phyloP scores from a whole-genome alignment of 257 asterid species.

The Solanum raphanifolium region DNA sequence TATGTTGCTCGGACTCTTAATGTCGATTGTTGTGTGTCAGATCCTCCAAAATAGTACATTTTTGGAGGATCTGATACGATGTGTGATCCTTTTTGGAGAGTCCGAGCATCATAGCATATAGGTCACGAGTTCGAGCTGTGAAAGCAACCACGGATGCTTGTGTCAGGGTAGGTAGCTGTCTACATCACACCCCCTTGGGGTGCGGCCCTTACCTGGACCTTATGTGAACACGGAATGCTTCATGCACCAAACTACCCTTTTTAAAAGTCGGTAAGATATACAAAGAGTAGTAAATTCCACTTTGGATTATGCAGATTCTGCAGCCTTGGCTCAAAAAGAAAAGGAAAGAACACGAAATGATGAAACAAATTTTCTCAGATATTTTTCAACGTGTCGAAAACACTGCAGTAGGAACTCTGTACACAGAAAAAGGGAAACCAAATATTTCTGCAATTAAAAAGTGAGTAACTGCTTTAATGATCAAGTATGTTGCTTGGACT shows the following conservation, averaged over 20 bases:
- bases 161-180: background rate
- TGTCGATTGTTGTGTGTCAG: background rate
- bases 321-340: slow-evolving; percentile 51
- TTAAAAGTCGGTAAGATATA: background rate
- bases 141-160: background rate
- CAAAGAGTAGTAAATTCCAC: background rate
- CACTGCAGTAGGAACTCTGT: slow-evolving; percentile 27
- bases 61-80: background rate
- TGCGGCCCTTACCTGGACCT: background rate
- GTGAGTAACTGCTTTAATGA: background rate
- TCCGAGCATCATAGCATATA: background rate
- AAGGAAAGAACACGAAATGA: slow-evolving; percentile 43
- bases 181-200: background rate
- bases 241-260: background rate
- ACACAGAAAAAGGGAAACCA: slow-evolving; percentile 35
- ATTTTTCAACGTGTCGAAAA: slow-evolving; percentile 23
- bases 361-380: slow-evolving; percentile 34
- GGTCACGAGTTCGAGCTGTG: background rate
- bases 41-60: background rate
- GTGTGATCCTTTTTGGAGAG: background rate
- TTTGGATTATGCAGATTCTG: background rate
- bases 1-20: background rate
- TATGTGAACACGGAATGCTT: background rate
- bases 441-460: slow-evolving; percentile 38
- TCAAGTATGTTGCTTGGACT: background rate